Base-by-base conservation (phyloP, 805 yeast species). In the Blastobotrys mokoenaii region DNA sequence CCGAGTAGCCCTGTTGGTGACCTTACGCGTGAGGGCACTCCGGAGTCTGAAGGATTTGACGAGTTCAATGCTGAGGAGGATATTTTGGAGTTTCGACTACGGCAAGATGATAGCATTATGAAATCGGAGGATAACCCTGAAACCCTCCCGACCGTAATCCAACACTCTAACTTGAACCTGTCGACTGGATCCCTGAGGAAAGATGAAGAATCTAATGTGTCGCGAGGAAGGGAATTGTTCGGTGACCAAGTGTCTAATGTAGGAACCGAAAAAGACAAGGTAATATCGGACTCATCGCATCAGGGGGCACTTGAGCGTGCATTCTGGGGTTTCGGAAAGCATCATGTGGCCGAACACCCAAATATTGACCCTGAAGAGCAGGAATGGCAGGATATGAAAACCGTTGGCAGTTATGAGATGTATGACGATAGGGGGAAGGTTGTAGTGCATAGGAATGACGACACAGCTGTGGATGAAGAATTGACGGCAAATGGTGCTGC, bases 341-440 rank as follows among this genome's bases (percentile, higher is more conserved):
- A n/a, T n/a, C n/a, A n/a, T n/a, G n/a, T n/a, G n/a, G n/a, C n/a
- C n/a, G 16, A 33, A 12, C 8, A 16, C 39, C 39, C 27, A 36
- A 7, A 25, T 9, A 27, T 46, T 34, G 59, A 47, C 32, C 36
- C 47, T 7, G 49, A 61, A 54, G 22, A 64, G 61, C 31, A 31
- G 31, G 81, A 73, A 25, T 93, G 98, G 98, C 80, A 83, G 57
- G 78, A 84, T 14, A 88, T 93, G 86, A 82, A 84, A 37, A 80
- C 90, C 0, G 80, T 86, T 25, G 79, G 95, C 2, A 77, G 81
- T 41, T 72, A 76, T 46, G 86, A 86, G 50, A 74, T 86, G 36
- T 90, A 86, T 60, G 85, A 90, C 57, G 84, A 86, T 20, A 77
- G 76, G 55, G 97, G 68, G 41, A 58, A 59, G 38, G 54, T 63